Base-by-base conservation (phyloP, 23 red algal species). In the Chondrus crispus region DNA sequence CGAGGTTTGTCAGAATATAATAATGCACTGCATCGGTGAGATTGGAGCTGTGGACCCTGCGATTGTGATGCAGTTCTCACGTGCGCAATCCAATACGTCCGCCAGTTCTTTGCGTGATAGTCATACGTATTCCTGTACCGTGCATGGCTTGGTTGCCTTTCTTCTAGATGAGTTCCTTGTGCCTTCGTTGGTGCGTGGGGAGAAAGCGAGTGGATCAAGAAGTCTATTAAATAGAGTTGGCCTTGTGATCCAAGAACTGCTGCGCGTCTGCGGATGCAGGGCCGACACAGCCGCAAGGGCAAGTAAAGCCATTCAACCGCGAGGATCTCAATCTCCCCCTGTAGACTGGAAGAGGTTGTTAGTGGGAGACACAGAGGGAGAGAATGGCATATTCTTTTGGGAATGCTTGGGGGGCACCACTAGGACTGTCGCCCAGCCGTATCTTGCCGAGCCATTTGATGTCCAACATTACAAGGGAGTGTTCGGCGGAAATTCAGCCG, bases 211-310 rank as follows among this genome's bases (percentile, higher is more conserved):
- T 9, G 60, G 57, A 18, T 72, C 76, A 40, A 77, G 48, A 13
- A 92, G 74, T 46, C 90, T 62, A 28, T 87, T 89, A 28, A 95
- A 96, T 40, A 82, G 80, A 11, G 78, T 92, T 9, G 96, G 96
- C 36, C 89, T 91, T 12, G 93, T 92, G 12, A 94, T 98, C 52
- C 96, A 98, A 73, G 96, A 98, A 81, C 39, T 95, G 2, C 80
- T 98, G 19, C 93, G 96, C n/a, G 46, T 95, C 5, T 85, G 70
- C 24, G 93, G 84, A 5, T 95, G 93, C 73, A 90, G 62, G 2
- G 53, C 41, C 38, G 68, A 46, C 33, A 95, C 93, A n/a, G 58
- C 80, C 51, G 40, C 73, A 14, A 30, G 20, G 30, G 72, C 83
- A n/a, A 70, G 46, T 18, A 49, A n/a, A 42, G 28, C 87, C 2